Evolutionary conservation across 768 basidiomycete genomes (phyloP).

Genomic region (Exsudoporus frostii): DNA sequence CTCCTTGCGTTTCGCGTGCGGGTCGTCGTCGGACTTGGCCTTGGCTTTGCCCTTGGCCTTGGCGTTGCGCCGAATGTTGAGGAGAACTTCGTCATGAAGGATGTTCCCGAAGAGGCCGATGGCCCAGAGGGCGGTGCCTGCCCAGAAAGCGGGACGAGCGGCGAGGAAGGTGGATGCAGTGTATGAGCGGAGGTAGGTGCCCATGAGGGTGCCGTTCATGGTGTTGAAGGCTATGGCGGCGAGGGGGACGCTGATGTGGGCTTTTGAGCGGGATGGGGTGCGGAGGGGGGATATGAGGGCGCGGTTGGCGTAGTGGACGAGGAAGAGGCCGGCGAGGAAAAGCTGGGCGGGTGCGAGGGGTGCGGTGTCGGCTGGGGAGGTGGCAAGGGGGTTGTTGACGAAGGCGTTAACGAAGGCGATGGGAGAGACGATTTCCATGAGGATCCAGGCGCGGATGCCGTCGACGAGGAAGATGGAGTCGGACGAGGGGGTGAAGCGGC

Average conservation of each 20-base stretch:
- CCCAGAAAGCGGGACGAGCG: constrained; percentile 49
- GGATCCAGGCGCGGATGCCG: constrained; percentile 66
- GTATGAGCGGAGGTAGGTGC: constrained; percentile 64
- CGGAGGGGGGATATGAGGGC: constrained; percentile 76
- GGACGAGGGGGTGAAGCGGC: constrained; percentile 57
- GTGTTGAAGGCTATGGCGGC: constrained; percentile 62
- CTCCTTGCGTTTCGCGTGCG: constrained; percentile 33
- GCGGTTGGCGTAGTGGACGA: constrained; percentile 82
- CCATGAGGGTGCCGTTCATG: constrained; percentile 68
- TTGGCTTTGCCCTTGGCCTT: constrained; percentile 33
- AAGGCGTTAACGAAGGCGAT: constrained; percentile 49
- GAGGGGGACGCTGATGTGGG: constrained; percentile 64
- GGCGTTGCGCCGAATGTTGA: constrained; percentile 73
- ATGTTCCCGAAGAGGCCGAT: constrained; percentile 77
- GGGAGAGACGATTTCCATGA: constrained; percentile 73
- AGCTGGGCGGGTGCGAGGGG: constrained; percentile 40
- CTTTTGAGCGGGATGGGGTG: constrained; percentile 73
- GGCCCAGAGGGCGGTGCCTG: constrained; percentile 64
- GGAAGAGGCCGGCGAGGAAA: constrained; percentile 55
- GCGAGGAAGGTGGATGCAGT: constrained; percentile 43
- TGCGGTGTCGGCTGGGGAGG: constrained; percentile 26
- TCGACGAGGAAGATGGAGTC: constrained; percentile 53
- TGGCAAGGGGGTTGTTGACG: constrained; percentile 46
- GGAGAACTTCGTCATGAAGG: constrained; percentile 85
- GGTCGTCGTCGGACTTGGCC: constrained; percentile 26